These are phyloP conservation scores for Nakazawaea ernobii DNA, from an alignment of 805 yeast genomes.

Conservation along the genomic window DNA sequence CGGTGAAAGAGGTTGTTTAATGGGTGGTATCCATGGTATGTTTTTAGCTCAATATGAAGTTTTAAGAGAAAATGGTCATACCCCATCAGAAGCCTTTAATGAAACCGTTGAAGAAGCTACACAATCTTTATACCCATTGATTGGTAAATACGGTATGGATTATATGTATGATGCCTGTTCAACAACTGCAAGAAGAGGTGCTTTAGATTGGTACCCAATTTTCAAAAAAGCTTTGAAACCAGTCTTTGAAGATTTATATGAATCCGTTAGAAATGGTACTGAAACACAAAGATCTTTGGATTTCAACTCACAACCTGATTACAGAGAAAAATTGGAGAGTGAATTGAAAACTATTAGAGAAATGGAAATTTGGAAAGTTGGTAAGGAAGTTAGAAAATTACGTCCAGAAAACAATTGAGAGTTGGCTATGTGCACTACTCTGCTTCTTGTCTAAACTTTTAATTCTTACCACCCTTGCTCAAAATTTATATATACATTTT, in stretches of 20 bases:
- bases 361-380: conserved; percentile 99
- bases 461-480: conserved; percentile 11
- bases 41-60: conserved; percentile 99
- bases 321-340: conserved; percentile 92
- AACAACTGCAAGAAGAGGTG: conserved; percentile 99
- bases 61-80: conserved; percentile 98
- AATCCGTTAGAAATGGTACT: conserved; percentile 89
- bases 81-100: conserved; percentile 99
- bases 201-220: conserved; percentile 99
- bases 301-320: conserved; percentile 97
- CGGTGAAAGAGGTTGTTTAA: conserved; percentile 99
- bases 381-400: conserved; percentile 99
- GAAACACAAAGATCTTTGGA: conserved; percentile 98
- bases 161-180: conserved; percentile 99
- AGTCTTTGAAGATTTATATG: conserved; percentile 93
- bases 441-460: conserved; percentile 7
- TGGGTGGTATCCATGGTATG: conserved; percentile 99
- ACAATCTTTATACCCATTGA: conserved; percentile 97
- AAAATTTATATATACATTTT: conserved; percentile 12
- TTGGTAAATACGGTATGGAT: conserved; percentile 99
- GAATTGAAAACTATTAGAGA: conserved; percentile 91
- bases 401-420: conserved; percentile 98
- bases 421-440: conserved; percentile 3
- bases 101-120: conserved; percentile 99
- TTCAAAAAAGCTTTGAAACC: conserved; percentile 99